Percentiles rank a stretch among this genome's conserved stretches.
Conservation (phyloP, 2,329 filamentous ascomycete genomes). For the Blastomyces parvus region DNA sequence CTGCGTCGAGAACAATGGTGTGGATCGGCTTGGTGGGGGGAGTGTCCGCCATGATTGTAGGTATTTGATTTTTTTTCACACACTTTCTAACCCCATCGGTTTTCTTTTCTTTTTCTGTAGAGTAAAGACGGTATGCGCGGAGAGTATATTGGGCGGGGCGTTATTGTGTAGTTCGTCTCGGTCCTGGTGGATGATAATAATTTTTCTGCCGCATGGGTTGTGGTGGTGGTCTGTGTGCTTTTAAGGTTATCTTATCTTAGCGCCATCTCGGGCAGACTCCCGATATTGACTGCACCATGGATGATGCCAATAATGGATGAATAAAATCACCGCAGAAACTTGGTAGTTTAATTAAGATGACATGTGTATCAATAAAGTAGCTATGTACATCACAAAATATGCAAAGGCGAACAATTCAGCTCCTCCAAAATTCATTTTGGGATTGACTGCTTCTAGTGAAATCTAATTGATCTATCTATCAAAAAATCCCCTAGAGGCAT, state of each 20-base stretch:
- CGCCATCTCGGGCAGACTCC: background rate
- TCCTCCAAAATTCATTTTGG: background rate
- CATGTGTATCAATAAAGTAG: background rate
- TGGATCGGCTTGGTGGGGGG: slow-evolving; percentile 57
- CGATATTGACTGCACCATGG: too few species aligned
- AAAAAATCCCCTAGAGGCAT: too few species aligned
- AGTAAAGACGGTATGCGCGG: slow-evolving; percentile 5
- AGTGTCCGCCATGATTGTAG: slow-evolving; percentile 20
- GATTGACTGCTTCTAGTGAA: background rate
- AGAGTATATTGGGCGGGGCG: slow-evolving; percentile 21
- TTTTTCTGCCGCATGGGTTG: background rate
- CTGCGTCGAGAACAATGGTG: slow-evolving; percentile 79
- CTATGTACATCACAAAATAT: background rate
- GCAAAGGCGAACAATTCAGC: background rate
- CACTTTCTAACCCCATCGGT: background rate
- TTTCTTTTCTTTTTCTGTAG: background rate
- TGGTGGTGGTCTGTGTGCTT: slow-evolving; percentile 6
- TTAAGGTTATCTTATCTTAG: slow-evolving; percentile 8
- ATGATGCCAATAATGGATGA: too few species aligned
- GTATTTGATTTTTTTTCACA: background rate
- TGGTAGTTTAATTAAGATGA: background rate
- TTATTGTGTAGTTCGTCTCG: background rate
- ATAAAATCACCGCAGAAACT: too few species aligned
- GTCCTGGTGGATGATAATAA: background rate
- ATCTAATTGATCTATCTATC: background rate